A percentile compares a stretch with the other conserved stretches of the same genome.
phyloP scores from a whole-genome alignment of 148 eudicot species.

The Rhododendron kiyosumense region DNA sequence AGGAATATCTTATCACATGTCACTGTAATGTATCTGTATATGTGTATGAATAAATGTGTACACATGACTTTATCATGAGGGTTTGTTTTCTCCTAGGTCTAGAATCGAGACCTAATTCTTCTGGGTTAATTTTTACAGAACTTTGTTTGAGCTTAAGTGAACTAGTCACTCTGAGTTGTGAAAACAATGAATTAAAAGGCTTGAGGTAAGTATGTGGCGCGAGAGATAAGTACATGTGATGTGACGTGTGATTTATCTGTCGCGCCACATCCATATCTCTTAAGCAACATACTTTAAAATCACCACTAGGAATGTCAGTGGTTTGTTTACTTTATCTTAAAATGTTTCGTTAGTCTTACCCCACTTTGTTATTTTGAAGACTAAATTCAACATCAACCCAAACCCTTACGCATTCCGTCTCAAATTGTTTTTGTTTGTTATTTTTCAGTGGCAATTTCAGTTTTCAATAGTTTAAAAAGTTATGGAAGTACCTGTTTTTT shows the following conservation, averaged over 20 bases:
- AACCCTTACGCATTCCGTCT: neutral
- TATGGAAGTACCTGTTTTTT: neutral
- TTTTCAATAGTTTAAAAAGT: neutral
- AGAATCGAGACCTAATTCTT: no score
- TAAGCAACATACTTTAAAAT: neutral
- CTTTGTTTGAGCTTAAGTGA: no score
- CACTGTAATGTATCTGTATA: no score
- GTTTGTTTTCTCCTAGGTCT: no score
- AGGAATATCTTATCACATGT: neutral
- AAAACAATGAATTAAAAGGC: neutral
- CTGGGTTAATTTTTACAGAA: no score
- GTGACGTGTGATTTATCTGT: no score
- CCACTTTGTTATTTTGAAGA: neutral
- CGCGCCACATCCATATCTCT: neutral
- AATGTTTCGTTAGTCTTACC: neutral
- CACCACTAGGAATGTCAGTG: neutral
- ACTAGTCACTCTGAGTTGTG: neutral
- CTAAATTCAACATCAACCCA: neutral
- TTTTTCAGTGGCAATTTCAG: neutral
- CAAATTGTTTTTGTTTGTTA: neutral
- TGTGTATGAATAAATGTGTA: no score
- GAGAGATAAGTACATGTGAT: neutral
- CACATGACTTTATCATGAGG: no score
- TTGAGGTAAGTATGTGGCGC: no score
- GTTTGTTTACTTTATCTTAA: neutral